Percentiles rank a stretch among this genome's conserved stretches.
These are phyloP conservation scores for Boletus speciosus DNA, from an alignment of 768 basidiomycete species.

Conservation along the genomic window DNA sequence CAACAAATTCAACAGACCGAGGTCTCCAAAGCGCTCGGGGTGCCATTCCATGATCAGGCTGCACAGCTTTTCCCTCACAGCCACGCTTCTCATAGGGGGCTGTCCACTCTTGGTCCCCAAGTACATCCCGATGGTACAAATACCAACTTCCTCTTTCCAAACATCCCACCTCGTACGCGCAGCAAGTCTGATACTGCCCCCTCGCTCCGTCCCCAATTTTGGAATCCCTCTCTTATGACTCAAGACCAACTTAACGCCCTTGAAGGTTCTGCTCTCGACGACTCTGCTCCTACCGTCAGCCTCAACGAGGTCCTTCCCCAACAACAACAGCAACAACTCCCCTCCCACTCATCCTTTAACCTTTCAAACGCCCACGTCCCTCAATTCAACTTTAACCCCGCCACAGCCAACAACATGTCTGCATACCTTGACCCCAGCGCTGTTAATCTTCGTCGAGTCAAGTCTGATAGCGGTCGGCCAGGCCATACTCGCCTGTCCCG, in stretches of 20 bases:
- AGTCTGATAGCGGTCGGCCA: conserved; percentile 44
- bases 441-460: conserved; percentile 44
- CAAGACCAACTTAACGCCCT: conserved; percentile 35
- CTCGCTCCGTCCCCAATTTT: conserved; percentile 48
- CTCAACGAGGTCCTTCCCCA: conserved; percentile 29
- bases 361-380: conserved; percentile 23
- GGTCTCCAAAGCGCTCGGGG: conserved; percentile 28
- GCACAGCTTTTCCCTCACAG: conserved; percentile 34
- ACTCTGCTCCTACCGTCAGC: conserved; percentile 29
- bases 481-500: conserved; percentile 51
- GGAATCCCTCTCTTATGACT: conserved; percentile 42
- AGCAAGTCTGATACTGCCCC: conserved; percentile 59
- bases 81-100: conserved; percentile 36
- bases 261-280: conserved; percentile 38
- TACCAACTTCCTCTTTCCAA: conserved; percentile 39
- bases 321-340: conserved; percentile 29
- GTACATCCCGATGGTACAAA: conserved; percentile 34
- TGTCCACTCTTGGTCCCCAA: conserved; percentile 33
- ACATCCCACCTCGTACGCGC: conserved; percentile 41
- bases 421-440: conserved; percentile 37
- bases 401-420: conserved; percentile 33
- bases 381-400: conserved; percentile 36
- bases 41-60: conserved; percentile 27
- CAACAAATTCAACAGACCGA: conserved; percentile 36
- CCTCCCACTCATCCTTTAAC: conserved; percentile 29